phyloP scores from a whole-genome alignment of 2,329 filamentous ascomycete genomes.

The Penicillium sp. region DNA sequence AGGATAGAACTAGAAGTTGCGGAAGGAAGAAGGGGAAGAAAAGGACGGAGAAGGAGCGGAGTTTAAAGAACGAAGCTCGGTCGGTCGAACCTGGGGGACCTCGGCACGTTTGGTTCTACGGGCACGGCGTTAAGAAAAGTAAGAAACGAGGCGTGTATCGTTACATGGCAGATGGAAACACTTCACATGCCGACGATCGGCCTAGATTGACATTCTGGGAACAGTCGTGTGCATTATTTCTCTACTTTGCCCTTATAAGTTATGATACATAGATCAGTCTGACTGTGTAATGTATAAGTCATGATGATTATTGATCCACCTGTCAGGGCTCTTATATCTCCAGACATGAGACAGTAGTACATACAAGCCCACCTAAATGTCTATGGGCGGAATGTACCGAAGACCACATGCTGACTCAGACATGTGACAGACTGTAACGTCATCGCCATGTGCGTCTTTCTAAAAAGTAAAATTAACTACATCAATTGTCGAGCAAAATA shows the following conservation, averaged over 20 bases:
- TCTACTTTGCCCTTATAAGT: not conserved
- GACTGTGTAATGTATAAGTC: not conserved
- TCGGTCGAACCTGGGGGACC: conserved; percentile 37
- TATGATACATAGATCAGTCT: not conserved
- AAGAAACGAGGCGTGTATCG: conserved; percentile 27
- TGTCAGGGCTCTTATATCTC: not conserved
- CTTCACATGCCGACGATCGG: conserved; percentile 45
- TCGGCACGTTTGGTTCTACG: conserved; percentile 39
- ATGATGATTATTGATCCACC: not conserved
- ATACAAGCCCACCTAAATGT: not conserved
- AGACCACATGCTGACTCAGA: conserved; percentile 45
- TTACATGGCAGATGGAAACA: conserved; percentile 35
- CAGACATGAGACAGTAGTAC: not conserved
- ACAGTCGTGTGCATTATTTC: conserved; percentile 12
- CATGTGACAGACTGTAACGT: conserved; percentile 34
- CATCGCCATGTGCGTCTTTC: conserved; percentile 28
- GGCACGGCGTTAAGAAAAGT: conserved; percentile 18
- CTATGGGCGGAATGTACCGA: conserved; percentile 15
- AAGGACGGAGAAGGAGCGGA: conserved; percentile 33
- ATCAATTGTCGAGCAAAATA: not conserved
- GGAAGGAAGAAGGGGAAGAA: conserved; percentile 24
- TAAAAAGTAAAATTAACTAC: not conserved
- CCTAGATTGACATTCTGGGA: not conserved
- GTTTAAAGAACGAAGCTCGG: conserved; percentile 40
- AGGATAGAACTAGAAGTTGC: conserved; percentile 27